Conservation (phyloP, 202 grass and related monocot genomes). For the Zizania palustris region DNA sequence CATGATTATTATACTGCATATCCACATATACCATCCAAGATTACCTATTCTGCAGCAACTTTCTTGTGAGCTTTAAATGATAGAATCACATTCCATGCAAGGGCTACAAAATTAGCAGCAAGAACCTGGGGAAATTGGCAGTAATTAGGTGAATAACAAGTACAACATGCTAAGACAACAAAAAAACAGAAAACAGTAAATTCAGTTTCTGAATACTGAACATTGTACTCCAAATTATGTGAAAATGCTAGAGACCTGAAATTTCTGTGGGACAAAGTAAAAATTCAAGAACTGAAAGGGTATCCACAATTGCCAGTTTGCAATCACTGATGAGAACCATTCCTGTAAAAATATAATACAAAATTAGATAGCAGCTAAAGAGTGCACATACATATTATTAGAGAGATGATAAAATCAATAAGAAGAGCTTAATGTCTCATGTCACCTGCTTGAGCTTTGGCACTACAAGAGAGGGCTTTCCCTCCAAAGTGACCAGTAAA, state of each 20-base stretch:
- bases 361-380: slow-evolving; percentile 32
- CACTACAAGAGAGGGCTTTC: slow-evolving; percentile 71
- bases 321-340: slow-evolving; percentile 57
- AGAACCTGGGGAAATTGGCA: slow-evolving; percentile 60
- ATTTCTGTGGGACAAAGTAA: slow-evolving; percentile 74
- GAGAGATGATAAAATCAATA: not conserved
- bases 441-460: slow-evolving; percentile 93
- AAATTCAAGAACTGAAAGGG: slow-evolving; percentile 95
- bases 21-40: not conserved
- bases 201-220: slow-evolving; percentile 16
- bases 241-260: slow-evolving; percentile 56
- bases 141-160: slow-evolving; percentile 7
- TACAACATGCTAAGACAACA: slow-evolving; percentile 15
- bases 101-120: slow-evolving; percentile 84
- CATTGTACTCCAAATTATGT: slow-evolving; percentile 23
- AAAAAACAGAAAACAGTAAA: slow-evolving; percentile 19
- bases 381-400: not conserved
- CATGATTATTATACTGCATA: not conserved
- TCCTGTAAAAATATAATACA: slow-evolving; percentile 24
- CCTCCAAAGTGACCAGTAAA: slow-evolving; percentile 79
- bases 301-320: slow-evolving; percentile 95
- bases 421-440: not conserved
- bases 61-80: slow-evolving; percentile 93
- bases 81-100: slow-evolving; percentile 90
- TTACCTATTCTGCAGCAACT: slow-evolving; percentile 70